phyloP scores from a whole-genome alignment of 2,329 filamentous ascomycete genomes.

The Ophiocordyceps camponoti-saundersi region DNA sequence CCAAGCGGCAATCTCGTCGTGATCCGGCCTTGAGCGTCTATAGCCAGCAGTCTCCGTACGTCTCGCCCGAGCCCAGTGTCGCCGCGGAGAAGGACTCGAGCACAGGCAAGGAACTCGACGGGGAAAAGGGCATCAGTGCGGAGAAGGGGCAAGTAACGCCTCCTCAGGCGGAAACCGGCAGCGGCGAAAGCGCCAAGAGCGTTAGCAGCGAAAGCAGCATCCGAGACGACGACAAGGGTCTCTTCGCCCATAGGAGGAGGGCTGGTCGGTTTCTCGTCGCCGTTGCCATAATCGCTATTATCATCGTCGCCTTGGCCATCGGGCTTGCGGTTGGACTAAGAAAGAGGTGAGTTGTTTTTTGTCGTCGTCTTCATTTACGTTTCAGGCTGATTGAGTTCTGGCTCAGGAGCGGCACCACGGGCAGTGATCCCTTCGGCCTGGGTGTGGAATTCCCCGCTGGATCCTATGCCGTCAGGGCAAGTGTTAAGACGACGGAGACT shows the following conservation, averaged over 20 bases:
- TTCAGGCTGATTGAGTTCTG: background rate
- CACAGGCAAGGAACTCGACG: too few species aligned
- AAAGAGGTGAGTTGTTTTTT: conserved; percentile 14
- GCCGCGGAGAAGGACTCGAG: background rate
- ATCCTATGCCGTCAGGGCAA: conserved; percentile 42
- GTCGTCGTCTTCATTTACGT: background rate
- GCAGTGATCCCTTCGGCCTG: background rate
- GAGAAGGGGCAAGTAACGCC: background rate
- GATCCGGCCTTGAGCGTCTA: conserved; percentile 5
- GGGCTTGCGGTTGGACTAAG: conserved; percentile 23
- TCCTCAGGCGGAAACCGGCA: conserved; percentile 4
- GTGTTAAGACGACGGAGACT: conserved; percentile 32
- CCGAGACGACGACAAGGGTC: conserved; percentile 4
- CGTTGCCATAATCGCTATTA: conserved; percentile 11
- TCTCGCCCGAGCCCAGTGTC: conserved; percentile 1
- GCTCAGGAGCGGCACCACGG: background rate
- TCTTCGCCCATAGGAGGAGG: conserved; percentile 6
- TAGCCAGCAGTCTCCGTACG: conserved; percentile 10
- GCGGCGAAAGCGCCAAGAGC: conserved; percentile 1
- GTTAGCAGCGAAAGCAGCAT: background rate
- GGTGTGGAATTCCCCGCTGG: conserved; percentile 36
- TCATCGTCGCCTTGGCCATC: conserved; percentile 18
- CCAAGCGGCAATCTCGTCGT: conserved; percentile 11
- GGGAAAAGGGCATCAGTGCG: too few species aligned
- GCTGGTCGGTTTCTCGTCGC: conserved; percentile 17